Conservation (phyloP, 257 asterid genomes). For the Primulina eburnea region DNA sequence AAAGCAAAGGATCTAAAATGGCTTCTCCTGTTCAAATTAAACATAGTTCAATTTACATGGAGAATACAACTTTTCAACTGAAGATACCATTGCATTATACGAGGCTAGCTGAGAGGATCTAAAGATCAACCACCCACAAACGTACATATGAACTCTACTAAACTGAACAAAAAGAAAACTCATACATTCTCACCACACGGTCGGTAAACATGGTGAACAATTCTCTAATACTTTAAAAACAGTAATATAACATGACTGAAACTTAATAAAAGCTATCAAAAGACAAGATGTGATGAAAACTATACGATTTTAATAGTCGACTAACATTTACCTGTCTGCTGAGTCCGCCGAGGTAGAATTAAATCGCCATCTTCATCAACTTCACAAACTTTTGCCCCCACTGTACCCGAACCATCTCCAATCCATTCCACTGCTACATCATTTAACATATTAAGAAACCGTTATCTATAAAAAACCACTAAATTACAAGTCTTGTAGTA, state of each 20-base stretch:
- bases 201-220: not conserved
- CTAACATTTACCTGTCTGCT: constrained; percentile 49
- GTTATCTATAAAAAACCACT: not conserved
- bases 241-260: not conserved
- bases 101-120: not conserved
- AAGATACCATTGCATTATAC: not conserved
- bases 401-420: constrained; percentile 26
- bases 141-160: not conserved
- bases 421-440: constrained; percentile 37
- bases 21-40: not conserved
- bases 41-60: not conserved
- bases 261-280: too few relatives aligned
- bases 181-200: constrained; percentile 2
- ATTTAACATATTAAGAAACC: not conserved
- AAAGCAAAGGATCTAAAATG: not conserved
- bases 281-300: not conserved
- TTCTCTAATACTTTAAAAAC: not conserved
- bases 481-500: not conserved
- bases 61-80: not conserved
- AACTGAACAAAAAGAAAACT: constrained; percentile 5
- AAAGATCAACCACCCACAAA: constrained; percentile 1
- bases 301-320: not conserved
- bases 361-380: constrained; percentile 96
- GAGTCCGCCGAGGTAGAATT: constrained; percentile 35
- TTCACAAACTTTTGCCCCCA: constrained; percentile 32